These are phyloP conservation scores for Echites panduratus DNA, from an alignment of 257 asterid species.

Conservation along the genomic window DNA sequence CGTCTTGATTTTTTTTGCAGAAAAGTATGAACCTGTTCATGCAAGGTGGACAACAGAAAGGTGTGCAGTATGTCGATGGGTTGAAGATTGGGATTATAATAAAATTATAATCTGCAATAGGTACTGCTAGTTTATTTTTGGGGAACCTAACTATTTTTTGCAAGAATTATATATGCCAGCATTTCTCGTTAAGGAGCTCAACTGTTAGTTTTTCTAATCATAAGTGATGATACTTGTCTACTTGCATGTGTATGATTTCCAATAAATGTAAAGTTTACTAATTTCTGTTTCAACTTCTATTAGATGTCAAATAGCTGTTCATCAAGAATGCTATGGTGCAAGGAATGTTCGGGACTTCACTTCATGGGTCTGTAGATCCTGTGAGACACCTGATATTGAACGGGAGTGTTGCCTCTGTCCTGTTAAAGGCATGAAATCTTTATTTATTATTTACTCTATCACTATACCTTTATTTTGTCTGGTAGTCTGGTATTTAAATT, in stretches of 20 bases:
- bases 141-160: background rate
- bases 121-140: conserved; percentile 15
- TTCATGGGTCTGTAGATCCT: conserved; percentile 96
- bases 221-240: background rate
- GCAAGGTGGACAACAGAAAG: conserved; percentile 98
- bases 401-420: conserved; percentile 99
- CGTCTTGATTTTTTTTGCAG: conserved; percentile 35
- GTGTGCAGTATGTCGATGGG: conserved; percentile 99
- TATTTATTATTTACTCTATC: conserved; percentile 8
- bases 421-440: conserved; percentile 65
- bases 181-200: background rate
- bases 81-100: conserved; percentile 99
- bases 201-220: background rate
- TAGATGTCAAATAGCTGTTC: conserved; percentile 99
- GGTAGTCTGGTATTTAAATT: background rate
- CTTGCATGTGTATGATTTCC: background rate
- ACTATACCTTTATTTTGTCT: conserved; percentile 3
- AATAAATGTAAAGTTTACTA: conserved; percentile 9
- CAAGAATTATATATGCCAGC: background rate
- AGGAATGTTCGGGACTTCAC: conserved; percentile 86
- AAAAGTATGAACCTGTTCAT: conserved; percentile 80
- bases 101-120: conserved; percentile 63
- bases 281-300: conserved; percentile 15
- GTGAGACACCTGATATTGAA: conserved; percentile 96
- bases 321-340: conserved; percentile 99